Conservation (phyloP, 192 early-diverging fungal species). For the Coemansia sp. region DNA sequence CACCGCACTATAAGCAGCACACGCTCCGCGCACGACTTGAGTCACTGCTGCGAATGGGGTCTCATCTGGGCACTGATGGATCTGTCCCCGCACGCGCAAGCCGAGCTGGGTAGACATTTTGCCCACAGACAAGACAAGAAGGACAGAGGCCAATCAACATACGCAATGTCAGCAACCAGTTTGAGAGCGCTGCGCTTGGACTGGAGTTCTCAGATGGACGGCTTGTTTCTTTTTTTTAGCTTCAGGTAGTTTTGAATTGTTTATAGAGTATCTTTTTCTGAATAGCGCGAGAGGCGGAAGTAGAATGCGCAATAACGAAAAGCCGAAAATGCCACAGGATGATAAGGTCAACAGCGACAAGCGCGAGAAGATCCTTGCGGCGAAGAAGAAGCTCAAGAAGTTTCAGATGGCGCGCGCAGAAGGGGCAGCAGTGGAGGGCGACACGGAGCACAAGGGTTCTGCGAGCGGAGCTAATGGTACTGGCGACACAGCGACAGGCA, state of each 20-base stretch:
- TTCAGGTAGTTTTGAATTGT: not conserved
- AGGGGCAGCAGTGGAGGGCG: conserved; percentile 9
- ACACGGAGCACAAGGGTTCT: not conserved
- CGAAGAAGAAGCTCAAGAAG: conserved; percentile 52
- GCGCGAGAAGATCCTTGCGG: conserved; percentile 48
- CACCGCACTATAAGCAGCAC: conserved; percentile 31
- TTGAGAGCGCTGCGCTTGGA: not conserved
- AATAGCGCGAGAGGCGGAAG: not conserved
- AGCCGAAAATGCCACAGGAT: conserved; percentile 14
- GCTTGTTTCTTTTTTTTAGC: not conserved
- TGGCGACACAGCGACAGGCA: conserved; percentile 2
- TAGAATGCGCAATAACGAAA: not conserved
- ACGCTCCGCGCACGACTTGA: conserved; percentile 34
- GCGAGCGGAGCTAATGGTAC: not conserved
- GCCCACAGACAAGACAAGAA: too few relatives aligned
- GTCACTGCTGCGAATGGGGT: not conserved
- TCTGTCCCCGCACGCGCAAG: too few relatives aligned
- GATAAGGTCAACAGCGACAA: conserved; percentile 26
- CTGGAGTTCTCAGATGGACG: not conserved
- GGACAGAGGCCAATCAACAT: not conserved
- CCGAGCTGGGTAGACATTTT: not conserved
- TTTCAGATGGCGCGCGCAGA: conserved; percentile 51
- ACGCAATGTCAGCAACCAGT: not conserved
- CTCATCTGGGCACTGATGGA: not conserved
- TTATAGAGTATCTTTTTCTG: not conserved